Conservation (phyloP, 2,329 filamentous ascomycete genomes). For the Stachybotrys elegans region DNA sequence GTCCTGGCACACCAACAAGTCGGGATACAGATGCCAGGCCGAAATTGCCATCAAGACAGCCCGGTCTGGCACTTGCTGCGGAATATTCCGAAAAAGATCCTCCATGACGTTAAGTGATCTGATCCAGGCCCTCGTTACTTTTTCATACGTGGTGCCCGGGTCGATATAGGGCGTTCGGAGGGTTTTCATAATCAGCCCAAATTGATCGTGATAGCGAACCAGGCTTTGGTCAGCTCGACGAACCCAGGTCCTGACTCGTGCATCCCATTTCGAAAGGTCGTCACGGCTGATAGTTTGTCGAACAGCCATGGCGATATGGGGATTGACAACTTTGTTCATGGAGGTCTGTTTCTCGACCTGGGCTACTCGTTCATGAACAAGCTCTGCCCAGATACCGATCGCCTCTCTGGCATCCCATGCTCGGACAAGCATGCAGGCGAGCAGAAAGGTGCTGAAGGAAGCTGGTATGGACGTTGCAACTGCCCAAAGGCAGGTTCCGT, state of each 20-base stretch:
- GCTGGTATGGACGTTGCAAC: conserved; percentile 4
- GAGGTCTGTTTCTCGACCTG: not conserved
- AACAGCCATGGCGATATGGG: conserved; percentile 5
- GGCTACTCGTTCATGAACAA: conserved; percentile 11
- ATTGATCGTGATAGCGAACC: conserved; percentile 5
- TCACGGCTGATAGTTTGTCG: conserved; percentile 3
- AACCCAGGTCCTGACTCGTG: conserved; percentile 7
- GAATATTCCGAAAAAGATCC: conserved; percentile 4
- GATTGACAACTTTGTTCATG: conserved; percentile 5
- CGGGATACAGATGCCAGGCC: conserved; percentile 9
- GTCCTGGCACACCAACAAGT: conserved; percentile 6
- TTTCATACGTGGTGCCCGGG: conserved; percentile 4
- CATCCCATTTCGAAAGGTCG: conserved; percentile 8
- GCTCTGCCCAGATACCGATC: conserved; percentile 4
- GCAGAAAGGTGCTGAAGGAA: conserved; percentile 3
- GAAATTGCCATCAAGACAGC: conserved; percentile 9
- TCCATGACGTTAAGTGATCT: conserved; percentile 8
- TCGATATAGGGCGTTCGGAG: conserved; percentile 6
- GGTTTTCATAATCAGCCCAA: conserved; percentile 7
- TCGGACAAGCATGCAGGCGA: conserved; percentile 7
- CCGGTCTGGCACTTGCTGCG: conserved; percentile 6
- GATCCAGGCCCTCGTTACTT: conserved; percentile 5
- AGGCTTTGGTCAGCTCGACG: conserved; percentile 5
- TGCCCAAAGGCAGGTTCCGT: conserved; percentile 6
- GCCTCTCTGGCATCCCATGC: conserved; percentile 4